Evolutionary conservation across 495 filamentous ascomycete genomes (phyloP), one percentile per base, ranked within the genome.

Genomic region (Podospora conica): DNA sequence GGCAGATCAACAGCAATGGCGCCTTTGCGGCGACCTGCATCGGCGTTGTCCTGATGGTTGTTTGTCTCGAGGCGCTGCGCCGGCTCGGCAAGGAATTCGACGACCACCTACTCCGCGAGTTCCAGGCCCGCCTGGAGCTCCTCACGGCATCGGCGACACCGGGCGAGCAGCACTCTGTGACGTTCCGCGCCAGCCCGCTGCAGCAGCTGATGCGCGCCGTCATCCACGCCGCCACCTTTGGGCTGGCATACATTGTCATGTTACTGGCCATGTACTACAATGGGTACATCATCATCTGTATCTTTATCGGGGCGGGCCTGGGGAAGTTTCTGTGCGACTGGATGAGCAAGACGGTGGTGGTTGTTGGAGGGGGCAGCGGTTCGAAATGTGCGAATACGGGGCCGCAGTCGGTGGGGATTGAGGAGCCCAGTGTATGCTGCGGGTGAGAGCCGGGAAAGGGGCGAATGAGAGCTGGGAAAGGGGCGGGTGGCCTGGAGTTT

Each of bases 1-100:
- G 62, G 84, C 74, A 79, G 22, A 78, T 84, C 67, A 77, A 69
- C 20, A 76, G 69, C 58, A 60, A 75, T 10, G 82, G 81, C 68
- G 76, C 78, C 68, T 85, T 86, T 66, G 84, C 84, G 8, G 83
- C 77, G 22, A 80, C 83, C n/a, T 86, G 84, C 74, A 83, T 87
- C 73, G 84, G 84, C 61, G 80, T 85, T 29, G 76, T 85, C 60
- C 69, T 85, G 15, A 78, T 87, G 65, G 82, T 82, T 65, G 72
- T 86, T n/a, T 24, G 67, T 22, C 79, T 87, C 69, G 84, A 87
- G 68, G 71, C 77, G 31, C 70, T 84, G 20, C 82, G 84, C 18
- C 80, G 84, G 18, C n/a, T 78, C 29, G 79, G 76, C 60, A 82
- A 80, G 53, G 84, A 86, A 66, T 86, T 84, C 71, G 84, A 86